Percentiles rank a stretch among this genome's conserved stretches.
These are phyloP conservation scores for Tetrastigma voinierianum DNA, from an alignment of 164 flowering plant species.

Conservation along the genomic window DNA sequence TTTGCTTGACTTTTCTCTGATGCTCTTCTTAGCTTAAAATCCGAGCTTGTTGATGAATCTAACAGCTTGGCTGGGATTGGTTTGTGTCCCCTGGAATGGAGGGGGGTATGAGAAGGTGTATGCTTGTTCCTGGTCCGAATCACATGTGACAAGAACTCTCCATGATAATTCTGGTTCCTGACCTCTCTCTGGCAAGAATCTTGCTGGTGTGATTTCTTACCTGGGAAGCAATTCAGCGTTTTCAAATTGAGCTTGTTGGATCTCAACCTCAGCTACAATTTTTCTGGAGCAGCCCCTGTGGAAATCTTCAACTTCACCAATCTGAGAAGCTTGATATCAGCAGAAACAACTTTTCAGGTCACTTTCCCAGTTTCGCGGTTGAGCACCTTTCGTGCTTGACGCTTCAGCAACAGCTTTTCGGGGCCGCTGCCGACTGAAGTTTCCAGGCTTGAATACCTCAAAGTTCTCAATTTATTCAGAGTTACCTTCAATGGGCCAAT, in stretches of 20 bases:
- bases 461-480: constrained; percentile 80
- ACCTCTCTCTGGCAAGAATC: constrained; percentile 64
- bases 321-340: constrained; percentile 50
- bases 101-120: constrained; percentile 24
- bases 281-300: constrained; percentile 55
- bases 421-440: constrained; percentile 66
- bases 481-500: constrained; percentile 89
- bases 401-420: constrained; percentile 94
- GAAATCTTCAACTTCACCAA: constrained; percentile 58
- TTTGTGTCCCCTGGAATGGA: constrained; percentile 28
- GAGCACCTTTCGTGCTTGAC: constrained; percentile 52
- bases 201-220: constrained; percentile 59
- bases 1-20: constrained; percentile 48
- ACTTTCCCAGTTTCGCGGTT: constrained; percentile 60
- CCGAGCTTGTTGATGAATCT: constrained; percentile 48
- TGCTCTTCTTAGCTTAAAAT: constrained; percentile 75
- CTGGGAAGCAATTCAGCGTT: constrained; percentile 51
- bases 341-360: constrained; percentile 80
- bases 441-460: constrained; percentile 51
- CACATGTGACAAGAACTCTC: constrained; percentile 54
- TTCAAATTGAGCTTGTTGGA: constrained; percentile 50
- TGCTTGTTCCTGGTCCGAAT: constrained; percentile 85
- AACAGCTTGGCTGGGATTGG: constrained; percentile 44
- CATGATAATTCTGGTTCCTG: constrained; percentile 42
- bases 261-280: constrained; percentile 80